Base-by-base conservation (phyloP, 768 basidiomycete species). In the Tricholoma matsutake region DNA sequence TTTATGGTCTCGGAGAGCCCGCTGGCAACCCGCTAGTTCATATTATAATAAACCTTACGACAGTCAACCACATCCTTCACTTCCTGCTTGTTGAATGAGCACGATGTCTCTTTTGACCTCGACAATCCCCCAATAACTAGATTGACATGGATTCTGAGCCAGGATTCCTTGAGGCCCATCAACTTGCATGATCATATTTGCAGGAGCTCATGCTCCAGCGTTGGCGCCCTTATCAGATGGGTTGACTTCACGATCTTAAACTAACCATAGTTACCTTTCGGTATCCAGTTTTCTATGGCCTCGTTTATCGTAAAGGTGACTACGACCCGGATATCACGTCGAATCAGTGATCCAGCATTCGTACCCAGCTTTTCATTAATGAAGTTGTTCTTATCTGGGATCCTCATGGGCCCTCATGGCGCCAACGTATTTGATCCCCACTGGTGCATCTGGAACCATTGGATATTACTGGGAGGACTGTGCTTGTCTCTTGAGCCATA, bases 321-420 rank as follows among this genome's bases (percentile, higher is more conserved):
- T 71, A 67, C 9, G 18, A n/a, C 34, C 4, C 59, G 54, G 14
- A 1, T 28, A 35, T 9, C 6, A 18, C 25, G 8, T 6, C 13
- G 10, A n/a, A 18, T 32, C 37, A 43, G 2, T 4, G 28, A 29
- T 53, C 34, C 7, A 58, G 9, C 16, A 45, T 37, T 54, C 32
- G 53, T 39, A 13, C 25, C 14, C 57, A 92, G 85, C 69, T 96
- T 4, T 96, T 89, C 68, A 84, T 97, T 65, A 97, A 94, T 66
- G 96, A 99, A 79, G 95, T 96, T 41, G 88, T 96, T 34, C 86
- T 97, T 29, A 0, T 86, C 87, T 61, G 83, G 84, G 4, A 72
- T 86, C 45, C 61, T 85, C 54, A 82, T 90, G 58, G 91, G 94
- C 2, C 95, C 93, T 3, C 80, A 92, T 61, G 83, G 80, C 54